Evolutionary conservation across 2,329 filamentous ascomycete species (phyloP).

Genomic region (Xylariaceae sp.): DNA sequence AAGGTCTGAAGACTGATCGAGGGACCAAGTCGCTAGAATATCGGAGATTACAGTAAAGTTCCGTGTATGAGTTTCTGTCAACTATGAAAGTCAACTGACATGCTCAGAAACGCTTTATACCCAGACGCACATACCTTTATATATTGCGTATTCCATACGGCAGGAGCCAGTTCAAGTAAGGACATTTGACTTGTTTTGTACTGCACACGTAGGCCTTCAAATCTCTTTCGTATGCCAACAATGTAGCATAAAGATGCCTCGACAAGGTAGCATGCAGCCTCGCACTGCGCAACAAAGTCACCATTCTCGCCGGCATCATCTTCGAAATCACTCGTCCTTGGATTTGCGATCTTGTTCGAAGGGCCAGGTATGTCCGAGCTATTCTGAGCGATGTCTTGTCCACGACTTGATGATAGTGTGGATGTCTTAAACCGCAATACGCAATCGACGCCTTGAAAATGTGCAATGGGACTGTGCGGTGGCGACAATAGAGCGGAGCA

Average conservation of each 20-base stretch:
- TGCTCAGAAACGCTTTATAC: not conserved
- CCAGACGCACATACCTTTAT: slow-evolving; percentile 7
- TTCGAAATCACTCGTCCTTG: not conserved
- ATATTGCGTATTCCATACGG: slow-evolving; percentile 19
- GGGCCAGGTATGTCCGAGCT: not conserved
- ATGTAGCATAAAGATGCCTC: slow-evolving; percentile 11
- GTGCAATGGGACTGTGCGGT: slow-evolving; percentile 23
- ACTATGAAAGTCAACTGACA: slow-evolving; percentile 14
- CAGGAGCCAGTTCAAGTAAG: slow-evolving; percentile 17
- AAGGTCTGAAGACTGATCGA: slow-evolving; percentile 20
- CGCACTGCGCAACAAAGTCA: slow-evolving; percentile 4
- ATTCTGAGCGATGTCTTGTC: not conserved
- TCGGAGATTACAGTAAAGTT: slow-evolving; percentile 23
- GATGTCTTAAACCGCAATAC: slow-evolving; percentile 17
- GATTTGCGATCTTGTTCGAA: not conserved
- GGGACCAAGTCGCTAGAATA: slow-evolving; percentile 20
- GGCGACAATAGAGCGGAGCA: slow-evolving; percentile 28
- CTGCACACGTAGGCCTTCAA: slow-evolving; percentile 2
- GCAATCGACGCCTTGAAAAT: slow-evolving; percentile 28
- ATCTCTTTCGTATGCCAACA: slow-evolving; percentile 10
- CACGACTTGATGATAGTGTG: not conserved
- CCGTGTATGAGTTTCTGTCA: slow-evolving; percentile 16
- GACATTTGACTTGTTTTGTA: slow-evolving; percentile 6
- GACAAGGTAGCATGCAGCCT: slow-evolving; percentile 6
- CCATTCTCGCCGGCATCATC: not conserved